phyloP scores from a whole-genome alignment of 176 grass and related monocot species.

The Oryza punctata region DNA sequence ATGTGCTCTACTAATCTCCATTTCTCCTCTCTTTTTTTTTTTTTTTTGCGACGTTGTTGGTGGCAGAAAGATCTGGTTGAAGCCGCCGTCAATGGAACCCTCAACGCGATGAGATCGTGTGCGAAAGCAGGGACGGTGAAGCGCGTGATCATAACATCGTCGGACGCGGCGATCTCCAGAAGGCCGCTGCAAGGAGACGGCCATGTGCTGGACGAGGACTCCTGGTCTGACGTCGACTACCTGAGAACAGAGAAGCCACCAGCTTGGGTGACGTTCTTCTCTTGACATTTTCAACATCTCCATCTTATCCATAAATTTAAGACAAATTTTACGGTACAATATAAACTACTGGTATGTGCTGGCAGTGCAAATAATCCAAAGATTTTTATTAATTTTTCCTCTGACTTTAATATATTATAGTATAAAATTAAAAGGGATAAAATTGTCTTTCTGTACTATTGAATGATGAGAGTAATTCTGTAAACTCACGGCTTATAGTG shows the following conservation, averaged over 20 bases:
- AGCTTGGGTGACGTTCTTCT: constrained; percentile 30
- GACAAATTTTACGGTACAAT: too few species aligned
- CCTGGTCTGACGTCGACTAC: constrained; percentile 66
- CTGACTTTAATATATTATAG: too few species aligned
- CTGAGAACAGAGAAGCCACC: constrained; percentile 28
- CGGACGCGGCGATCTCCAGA: constrained; percentile 35
- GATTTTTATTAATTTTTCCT: too few species aligned
- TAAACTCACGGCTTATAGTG: too few species aligned
- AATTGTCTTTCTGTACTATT: too few species aligned
- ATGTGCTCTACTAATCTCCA: too few species aligned
- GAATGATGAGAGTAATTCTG: too few species aligned
- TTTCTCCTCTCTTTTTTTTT: too few species aligned
- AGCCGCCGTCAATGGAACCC: constrained; percentile 33
- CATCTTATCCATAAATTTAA: background rate
- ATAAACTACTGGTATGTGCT: too few species aligned
- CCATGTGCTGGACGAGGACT: constrained; percentile 58
- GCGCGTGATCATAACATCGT: constrained; percentile 68
- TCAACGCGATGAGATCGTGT: constrained; percentile 73
- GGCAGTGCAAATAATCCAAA: too few species aligned
- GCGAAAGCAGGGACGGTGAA: constrained; percentile 47
- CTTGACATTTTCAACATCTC: background rate
- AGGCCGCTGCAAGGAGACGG: constrained; percentile 40
- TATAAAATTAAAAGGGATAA: too few species aligned
- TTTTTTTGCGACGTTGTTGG: background rate
- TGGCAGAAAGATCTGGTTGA: constrained; percentile 64